A percentile compares a stretch with the other conserved stretches of the same genome.
These are phyloP conservation scores for Annulohypoxylon moriforme DNA, from an alignment of 495 filamentous ascomycete genomes.

Conservation along the genomic window DNA sequence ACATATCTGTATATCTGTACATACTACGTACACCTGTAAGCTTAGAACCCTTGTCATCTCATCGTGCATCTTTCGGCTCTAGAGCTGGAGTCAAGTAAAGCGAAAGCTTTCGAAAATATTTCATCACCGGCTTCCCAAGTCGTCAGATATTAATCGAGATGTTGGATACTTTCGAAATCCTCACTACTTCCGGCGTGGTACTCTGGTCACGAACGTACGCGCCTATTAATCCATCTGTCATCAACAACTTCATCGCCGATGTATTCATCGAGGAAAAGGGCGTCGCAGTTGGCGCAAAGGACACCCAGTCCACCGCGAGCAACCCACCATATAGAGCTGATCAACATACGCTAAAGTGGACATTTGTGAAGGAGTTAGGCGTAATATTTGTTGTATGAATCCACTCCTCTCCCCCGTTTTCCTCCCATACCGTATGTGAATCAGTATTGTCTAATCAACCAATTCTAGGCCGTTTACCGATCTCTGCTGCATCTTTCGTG, in stretches of 20 bases:
- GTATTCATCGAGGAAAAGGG: conserved; percentile 95
- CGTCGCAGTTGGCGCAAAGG: conserved; percentile 67
- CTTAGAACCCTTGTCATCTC: conserved; percentile 21
- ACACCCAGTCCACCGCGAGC: conserved; percentile 64
- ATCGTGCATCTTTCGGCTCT: conserved; percentile 26
- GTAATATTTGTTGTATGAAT: conserved; percentile 91
- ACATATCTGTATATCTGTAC: background rate
- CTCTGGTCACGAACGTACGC: conserved; percentile 93
- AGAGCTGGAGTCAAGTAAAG: background rate
- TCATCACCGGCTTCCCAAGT: background rate
- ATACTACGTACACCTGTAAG: background rate
- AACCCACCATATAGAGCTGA: conserved; percentile 87
- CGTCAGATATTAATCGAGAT: conserved; percentile 59
- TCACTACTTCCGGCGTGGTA: conserved; percentile 95
- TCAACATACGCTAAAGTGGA: conserved; percentile 96
- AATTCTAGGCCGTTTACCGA: conserved; percentile 88
- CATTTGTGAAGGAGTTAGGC: conserved; percentile 87
- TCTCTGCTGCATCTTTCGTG: conserved; percentile 93
- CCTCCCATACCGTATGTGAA: background rate
- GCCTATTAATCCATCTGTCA: conserved; percentile 78
- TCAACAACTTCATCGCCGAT: conserved; percentile 95
- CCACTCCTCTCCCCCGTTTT: conserved; percentile 9
- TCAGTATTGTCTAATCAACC: conserved; percentile 10
- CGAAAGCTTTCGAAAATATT: background rate
- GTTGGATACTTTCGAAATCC: conserved; percentile 95